Evolutionary conservation across 2,329 filamentous ascomycete genomes (phyloP).

Genomic region (Colletotrichum tamarilloi): DNA sequence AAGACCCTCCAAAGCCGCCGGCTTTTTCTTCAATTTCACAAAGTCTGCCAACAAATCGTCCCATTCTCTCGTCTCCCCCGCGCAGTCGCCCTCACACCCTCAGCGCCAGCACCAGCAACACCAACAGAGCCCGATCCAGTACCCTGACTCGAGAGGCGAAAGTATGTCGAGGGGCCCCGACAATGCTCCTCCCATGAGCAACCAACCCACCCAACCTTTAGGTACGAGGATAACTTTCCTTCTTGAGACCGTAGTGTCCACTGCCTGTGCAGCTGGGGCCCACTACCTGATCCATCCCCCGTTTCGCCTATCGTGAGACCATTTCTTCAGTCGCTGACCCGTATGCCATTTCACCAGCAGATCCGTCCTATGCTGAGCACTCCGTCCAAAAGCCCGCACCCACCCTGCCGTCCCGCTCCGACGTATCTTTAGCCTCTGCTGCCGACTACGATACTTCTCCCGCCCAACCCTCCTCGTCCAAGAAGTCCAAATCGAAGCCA

Average conservation of each 20-base stretch:
- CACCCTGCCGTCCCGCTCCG: constrained; percentile 60
- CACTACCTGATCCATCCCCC: constrained; percentile 33
- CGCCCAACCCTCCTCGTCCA: constrained; percentile 45
- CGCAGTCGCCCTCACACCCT: constrained; percentile 34
- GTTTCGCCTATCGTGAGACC: constrained; percentile 37
- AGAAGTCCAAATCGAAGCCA: constrained; percentile 65
- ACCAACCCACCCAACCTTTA: constrained; percentile 34
- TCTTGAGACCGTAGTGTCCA: constrained; percentile 34
- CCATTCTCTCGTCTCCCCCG: constrained; percentile 44
- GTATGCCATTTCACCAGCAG: constrained; percentile 38
- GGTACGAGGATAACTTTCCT: constrained; percentile 37
- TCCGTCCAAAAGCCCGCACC: constrained; percentile 52
- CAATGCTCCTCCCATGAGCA: constrained; percentile 40
- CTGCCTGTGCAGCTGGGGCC: constrained; percentile 33
- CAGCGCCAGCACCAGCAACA: constrained; percentile 32
- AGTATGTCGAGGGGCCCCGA: constrained; percentile 51
- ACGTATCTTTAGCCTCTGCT: constrained; percentile 63
- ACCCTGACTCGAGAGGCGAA: constrained; percentile 50
- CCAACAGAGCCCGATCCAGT: constrained; percentile 41
- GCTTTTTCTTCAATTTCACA: constrained; percentile 63
- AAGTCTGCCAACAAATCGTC: constrained; percentile 56
- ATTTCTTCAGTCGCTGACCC: constrained; percentile 30
- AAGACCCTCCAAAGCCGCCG: constrained; percentile 56
- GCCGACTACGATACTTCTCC: constrained; percentile 56
- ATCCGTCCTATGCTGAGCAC: constrained; percentile 46